phyloP scores from a whole-genome alignment of 805 yeast species.

The Candida suzukii region DNA sequence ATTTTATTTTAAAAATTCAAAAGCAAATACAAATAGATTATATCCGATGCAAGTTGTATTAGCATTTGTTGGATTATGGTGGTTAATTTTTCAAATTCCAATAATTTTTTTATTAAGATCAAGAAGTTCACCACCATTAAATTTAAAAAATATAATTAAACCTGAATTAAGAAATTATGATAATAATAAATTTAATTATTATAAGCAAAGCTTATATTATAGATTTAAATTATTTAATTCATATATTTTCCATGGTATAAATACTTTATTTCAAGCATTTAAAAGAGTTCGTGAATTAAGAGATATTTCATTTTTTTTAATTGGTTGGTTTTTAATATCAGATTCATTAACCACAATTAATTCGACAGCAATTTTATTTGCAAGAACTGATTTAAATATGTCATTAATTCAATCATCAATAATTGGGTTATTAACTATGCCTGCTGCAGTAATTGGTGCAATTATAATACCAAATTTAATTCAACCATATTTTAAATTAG shows the following conservation, averaged over 20 bases:
- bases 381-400: constrained; percentile 66
- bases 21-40: constrained; percentile 16
- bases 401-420: constrained; percentile 55
- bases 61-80: constrained; percentile 65
- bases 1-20: constrained; percentile 12
- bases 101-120: constrained; percentile 40
- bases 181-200: constrained; percentile 3
- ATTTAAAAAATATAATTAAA: constrained; percentile 6
- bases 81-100: constrained; percentile 68
- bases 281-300: constrained; percentile 50
- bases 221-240: constrained; percentile 11
- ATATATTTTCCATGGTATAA: constrained; percentile 56
- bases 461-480: constrained; percentile 41
- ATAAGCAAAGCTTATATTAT: constrained; percentile 6
- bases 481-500: constrained; percentile 28
- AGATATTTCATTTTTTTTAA: constrained; percentile 59
- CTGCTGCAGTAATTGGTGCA: constrained; percentile 66
- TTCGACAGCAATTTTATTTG: constrained; percentile 71
- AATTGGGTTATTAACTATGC: constrained; percentile 59
- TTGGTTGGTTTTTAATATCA: constrained; percentile 72
- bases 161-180: constrained; percentile 4
- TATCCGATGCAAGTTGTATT: constrained; percentile 52
- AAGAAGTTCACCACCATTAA: constrained; percentile 33
- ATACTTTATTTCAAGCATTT: constrained; percentile 46
- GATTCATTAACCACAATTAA: constrained; percentile 75